Evolutionary conservation across 2,329 filamentous ascomycete species (phyloP), one percentile per base, ranked within the genome.

Genomic region (Botrytis fragariae): DNA sequence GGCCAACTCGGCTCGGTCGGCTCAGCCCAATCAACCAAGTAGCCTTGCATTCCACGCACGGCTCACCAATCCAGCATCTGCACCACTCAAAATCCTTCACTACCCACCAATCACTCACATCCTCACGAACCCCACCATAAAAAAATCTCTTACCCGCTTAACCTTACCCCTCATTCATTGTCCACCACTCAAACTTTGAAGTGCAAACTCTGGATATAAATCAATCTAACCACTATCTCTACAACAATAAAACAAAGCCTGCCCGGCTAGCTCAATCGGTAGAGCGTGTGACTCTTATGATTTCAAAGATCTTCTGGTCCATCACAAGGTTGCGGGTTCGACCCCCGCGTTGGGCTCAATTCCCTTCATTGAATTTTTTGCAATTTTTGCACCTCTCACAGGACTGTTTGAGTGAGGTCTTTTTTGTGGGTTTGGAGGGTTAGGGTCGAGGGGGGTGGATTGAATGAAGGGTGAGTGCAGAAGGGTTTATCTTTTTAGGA

Each of bases 301-400:
- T 72, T 68, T 35, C 16, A 54, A 57, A 54, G 35, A 54, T 54
- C 64, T 68, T 39, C 48, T 54, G 25, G 64, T 68, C 25, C 35
- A 83, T 83, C 82, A 82, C 79, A 83, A 83, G 82, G 82, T 81
- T 83, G 82, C 81, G 82, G 82, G 82, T 83, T 83, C 82, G 82
- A 83, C 81, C 82, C 82, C 82, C 82, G 80, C 81, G 76, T 79
- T 78, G 77, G 78, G 77, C 77, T 79, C 75, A 77, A 77, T 77
- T 59, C 75, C 76, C 64, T 68, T 68, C 64, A 29, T 57, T 57
- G 44, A n/a, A 5, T 32, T 25, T 29, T 29, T 42, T 39, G 14
- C 12, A 1, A 3, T 39, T 65, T 65, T 65, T 37, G 3, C 1
- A 35, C 22, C 29, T 64, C 10, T 3, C 3, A 1, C 16, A 12